Conservation (phyloP, 2,329 filamentous ascomycete genomes). For the Fusarium newnesense region DNA sequence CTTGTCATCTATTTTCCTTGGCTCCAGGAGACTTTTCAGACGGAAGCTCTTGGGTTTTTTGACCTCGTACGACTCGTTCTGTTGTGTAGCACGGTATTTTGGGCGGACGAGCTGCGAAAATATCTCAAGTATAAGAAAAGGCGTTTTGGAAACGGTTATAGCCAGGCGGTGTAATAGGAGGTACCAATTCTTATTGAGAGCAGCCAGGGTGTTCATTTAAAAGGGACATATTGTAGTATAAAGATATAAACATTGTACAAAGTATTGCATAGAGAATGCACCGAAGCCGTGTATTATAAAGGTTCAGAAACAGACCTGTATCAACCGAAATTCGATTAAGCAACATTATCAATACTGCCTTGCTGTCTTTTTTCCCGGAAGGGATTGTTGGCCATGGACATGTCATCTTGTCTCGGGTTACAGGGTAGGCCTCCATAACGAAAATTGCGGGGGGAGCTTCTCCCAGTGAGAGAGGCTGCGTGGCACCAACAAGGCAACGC, state of each 20-base stretch:
- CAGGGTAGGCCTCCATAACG: slow-evolving; percentile 30
- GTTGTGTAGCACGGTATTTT: slow-evolving; percentile 91
- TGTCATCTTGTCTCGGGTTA: background rate
- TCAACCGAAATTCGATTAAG: background rate
- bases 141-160: slow-evolving; percentile 70
- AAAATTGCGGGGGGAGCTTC: slow-evolving; percentile 38
- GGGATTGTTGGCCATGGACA: background rate
- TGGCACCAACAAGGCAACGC: slow-evolving; percentile 38
- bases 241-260: slow-evolving; percentile 20
- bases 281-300: background rate
- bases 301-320: background rate
- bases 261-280: slow-evolving; percentile 28
- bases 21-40: slow-evolving; percentile 95
- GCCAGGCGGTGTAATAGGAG: slow-evolving; percentile 69
- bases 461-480: slow-evolving; percentile 31
- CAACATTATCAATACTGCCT: too few species aligned
- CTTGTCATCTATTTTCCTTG: slow-evolving; percentile 95
- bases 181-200: background rate
- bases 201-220: background rate
- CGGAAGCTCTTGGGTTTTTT: slow-evolving; percentile 79
- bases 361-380: background rate
- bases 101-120: slow-evolving; percentile 92
- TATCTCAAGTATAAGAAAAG: slow-evolving; percentile 72
- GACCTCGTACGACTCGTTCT: slow-evolving; percentile 79
- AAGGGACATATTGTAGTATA: slow-evolving; percentile 19